Percentiles rank a stretch among this genome's conserved stretches.
These are phyloP conservation scores for Phytophthora crassamura DNA, from an alignment of 352 stramenopile species.

Conservation along the genomic window DNA sequence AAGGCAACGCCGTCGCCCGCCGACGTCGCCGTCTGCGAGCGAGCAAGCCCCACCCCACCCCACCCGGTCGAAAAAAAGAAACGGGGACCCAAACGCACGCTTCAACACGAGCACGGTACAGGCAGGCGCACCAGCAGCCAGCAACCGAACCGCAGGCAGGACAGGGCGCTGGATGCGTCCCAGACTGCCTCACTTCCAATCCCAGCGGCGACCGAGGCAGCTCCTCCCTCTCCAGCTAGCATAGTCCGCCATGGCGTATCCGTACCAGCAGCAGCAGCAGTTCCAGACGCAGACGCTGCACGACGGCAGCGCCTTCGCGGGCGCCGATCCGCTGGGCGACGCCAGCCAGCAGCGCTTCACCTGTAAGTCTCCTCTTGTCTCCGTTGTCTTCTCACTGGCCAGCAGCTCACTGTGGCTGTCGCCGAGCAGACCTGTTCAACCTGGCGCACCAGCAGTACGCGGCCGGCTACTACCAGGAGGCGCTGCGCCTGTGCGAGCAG, in stretches of 20 bases:
- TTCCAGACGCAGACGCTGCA: slow-evolving; percentile 32
- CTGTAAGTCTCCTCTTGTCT: slow-evolving; percentile 48
- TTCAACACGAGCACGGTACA: slow-evolving; percentile 38
- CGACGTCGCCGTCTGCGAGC: slow-evolving; percentile 19
- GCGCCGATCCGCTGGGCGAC: slow-evolving; percentile 41
- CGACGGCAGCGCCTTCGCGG: slow-evolving; percentile 25
- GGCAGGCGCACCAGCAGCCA: slow-evolving; percentile 29
- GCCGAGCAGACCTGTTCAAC: slow-evolving; percentile 66
- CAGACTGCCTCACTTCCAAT: slow-evolving; percentile 37
- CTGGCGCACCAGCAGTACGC: slow-evolving; percentile 87
- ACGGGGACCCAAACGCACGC: slow-evolving; percentile 33
- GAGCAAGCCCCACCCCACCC: slow-evolving; percentile 27
- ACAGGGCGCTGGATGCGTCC: slow-evolving; percentile 20
- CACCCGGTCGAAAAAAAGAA: slow-evolving; percentile 46
- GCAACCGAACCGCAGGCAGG: slow-evolving; percentile 37
- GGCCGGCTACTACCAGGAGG: slow-evolving; percentile 90
- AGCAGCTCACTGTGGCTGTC: neutral
- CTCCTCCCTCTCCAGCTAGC: slow-evolving; percentile 1
- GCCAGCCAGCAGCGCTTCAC: slow-evolving; percentile 68
- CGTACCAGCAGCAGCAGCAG: slow-evolving; percentile 41
- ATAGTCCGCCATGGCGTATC: slow-evolving; percentile 31
- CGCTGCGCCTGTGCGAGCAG: slow-evolving; percentile 84
- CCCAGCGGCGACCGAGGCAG: slow-evolving; percentile 10
- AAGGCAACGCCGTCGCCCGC: neutral
- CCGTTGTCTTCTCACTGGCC: neutral